Conservation (phyloP, 768 basidiomycete genomes). For the Auricularia cornea region DNA sequence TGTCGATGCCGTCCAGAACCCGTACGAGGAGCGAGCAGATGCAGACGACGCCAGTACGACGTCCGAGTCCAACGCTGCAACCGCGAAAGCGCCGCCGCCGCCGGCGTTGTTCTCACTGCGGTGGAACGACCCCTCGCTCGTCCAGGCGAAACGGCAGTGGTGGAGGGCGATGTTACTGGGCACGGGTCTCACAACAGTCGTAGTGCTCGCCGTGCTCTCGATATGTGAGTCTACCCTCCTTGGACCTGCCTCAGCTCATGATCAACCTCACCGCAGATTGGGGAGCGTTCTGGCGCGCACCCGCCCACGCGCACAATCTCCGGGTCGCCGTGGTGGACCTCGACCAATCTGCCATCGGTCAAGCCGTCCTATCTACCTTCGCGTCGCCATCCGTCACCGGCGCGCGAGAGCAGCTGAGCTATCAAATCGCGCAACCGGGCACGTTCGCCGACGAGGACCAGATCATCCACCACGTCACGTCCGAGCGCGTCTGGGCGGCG, state of each 20-base stretch:
- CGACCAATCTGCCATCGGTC: constrained; percentile 47
- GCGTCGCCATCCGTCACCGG: constrained; percentile 17
- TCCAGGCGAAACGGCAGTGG: too few relatives aligned
- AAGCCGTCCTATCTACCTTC: constrained; percentile 34
- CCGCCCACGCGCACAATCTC: constrained; percentile 30
- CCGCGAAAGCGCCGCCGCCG: too few relatives aligned
- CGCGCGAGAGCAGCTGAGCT: constrained; percentile 31
- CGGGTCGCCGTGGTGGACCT: constrained; percentile 57
- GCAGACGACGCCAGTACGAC: too few relatives aligned
- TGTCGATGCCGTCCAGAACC: too few relatives aligned
- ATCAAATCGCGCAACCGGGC: constrained; percentile 34
- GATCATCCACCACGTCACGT: constrained; percentile 34
- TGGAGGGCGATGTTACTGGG: constrained; percentile 10
- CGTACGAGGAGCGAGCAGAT: too few relatives aligned
- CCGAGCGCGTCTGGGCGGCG: constrained; percentile 48
- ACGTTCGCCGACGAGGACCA: constrained; percentile 39
- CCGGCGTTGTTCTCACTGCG: too few relatives aligned
- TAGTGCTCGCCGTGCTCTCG: constrained; percentile 42
- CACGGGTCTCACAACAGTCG: constrained; percentile 27
- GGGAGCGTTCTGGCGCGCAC: constrained; percentile 46
- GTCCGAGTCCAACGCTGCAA: too few relatives aligned
- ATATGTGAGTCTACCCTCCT: constrained; percentile 27
- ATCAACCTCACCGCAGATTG: constrained; percentile 25
- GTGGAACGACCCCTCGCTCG: too few relatives aligned
- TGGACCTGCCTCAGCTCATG: too few relatives aligned